Evolutionary conservation across 768 basidiomycete genomes (phyloP), one percentile per base, ranked within the genome.

Genomic region (Gloeophyllum trabeum): DNA sequence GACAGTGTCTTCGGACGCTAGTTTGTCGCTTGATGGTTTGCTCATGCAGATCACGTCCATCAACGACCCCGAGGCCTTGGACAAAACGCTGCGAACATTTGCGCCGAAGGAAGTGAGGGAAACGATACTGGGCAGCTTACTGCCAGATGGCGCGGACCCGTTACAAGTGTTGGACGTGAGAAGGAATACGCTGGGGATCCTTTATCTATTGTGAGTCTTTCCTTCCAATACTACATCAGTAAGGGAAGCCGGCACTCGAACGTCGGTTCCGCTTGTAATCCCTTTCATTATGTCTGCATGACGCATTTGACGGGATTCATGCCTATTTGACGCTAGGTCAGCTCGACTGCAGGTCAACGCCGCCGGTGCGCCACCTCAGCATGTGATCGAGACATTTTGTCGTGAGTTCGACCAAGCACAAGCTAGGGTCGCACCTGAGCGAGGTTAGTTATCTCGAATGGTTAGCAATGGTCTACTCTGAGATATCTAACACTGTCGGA

Each of bases 201-300:
- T 89, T 32, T 81, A 77, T 50, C 83, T 90, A 35, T 54, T 90
- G 86, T 88, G 49, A 61, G 81, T 66, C 14, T 22, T 40, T 39
- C n/a, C n/a, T n/a, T n/a, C n/a, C n/a, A n/a, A n/a, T n/a, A n/a
- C n/a, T n/a, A n/a, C n/a, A n/a, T n/a, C n/a, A n/a, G n/a, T n/a
- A n/a, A n/a, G n/a, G n/a, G n/a, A n/a, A n/a, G n/a, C n/a, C n/a
- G n/a, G n/a, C n/a, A n/a, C n/a, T n/a, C 30, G 23, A 5, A 25
- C 18, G 24, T 37, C 7, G 5, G 24, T 45, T 6, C 36, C 12
- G 28, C 26, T 13, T 13, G 3, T 7, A 14, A 4, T 30, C 23
- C 5, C 24, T 4, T 6, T 40, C 35, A 36, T 35, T 38, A n/a
- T 24, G 2, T 24, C 13, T 44, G 24, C 18, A 28, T 18, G 42